A percentile compares a stretch with the other conserved stretches of the same genome.
These are phyloP conservation scores for Cryptococcus sp. DNA, from an alignment of 1,284 basidiomycete species.

Conservation along the genomic window DNA sequence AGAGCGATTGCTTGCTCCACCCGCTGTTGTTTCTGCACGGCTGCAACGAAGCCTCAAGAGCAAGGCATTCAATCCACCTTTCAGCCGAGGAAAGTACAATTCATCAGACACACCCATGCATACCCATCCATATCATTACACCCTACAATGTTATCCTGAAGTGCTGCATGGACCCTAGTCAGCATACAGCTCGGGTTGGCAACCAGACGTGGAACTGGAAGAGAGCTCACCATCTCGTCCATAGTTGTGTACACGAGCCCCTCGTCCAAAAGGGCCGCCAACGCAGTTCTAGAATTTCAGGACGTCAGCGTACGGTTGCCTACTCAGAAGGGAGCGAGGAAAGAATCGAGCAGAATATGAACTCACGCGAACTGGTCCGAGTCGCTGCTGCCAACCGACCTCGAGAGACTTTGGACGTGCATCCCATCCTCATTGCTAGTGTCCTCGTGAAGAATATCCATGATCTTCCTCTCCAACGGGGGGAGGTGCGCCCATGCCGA, in stretches of 20 bases:
- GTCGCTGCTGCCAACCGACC: constrained; percentile 29
- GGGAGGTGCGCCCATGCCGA: constrained; percentile 58
- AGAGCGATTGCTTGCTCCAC: too few relatives aligned
- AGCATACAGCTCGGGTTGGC: not conserved
- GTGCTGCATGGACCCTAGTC: constrained; percentile 22
- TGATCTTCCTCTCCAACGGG: constrained; percentile 61
- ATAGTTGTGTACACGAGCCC: constrained; percentile 66
- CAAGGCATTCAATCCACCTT: too few relatives aligned
- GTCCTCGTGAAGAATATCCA: constrained; percentile 56
- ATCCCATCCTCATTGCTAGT: constrained; percentile 55
- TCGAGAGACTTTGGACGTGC: constrained; percentile 60
- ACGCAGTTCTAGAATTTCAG: constrained; percentile 54
- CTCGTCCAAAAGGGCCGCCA: constrained; percentile 66
- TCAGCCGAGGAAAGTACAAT: too few relatives aligned
- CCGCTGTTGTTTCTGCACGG: too few relatives aligned
- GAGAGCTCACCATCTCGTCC: constrained; percentile 56
- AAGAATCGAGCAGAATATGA: not conserved
- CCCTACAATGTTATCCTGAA: constrained; percentile 13
- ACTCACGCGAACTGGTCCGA: constrained; percentile 52
- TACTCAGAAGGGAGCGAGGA: not conserved
- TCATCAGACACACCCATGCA: too few relatives aligned
- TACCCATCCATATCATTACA: not conserved
- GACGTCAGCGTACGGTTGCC: constrained; percentile 8
- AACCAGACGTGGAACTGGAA: too few relatives aligned
- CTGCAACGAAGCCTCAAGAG: too few relatives aligned